Conservation (phyloP, 768 basidiomycete species). For the Boletus edulis region DNA sequence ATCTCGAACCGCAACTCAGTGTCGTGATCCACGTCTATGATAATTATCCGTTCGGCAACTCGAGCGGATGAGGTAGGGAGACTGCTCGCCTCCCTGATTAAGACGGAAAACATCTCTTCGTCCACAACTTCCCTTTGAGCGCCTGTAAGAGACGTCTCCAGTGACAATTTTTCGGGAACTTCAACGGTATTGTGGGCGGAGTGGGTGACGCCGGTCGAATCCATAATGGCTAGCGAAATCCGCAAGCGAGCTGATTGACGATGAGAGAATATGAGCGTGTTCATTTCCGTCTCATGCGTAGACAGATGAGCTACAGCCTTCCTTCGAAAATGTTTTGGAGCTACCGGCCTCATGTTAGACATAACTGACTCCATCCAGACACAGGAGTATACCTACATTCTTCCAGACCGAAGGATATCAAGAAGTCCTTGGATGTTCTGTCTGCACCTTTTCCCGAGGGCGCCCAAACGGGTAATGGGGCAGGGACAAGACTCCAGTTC, state of each 20-base stretch:
- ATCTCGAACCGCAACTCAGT: slow-evolving; percentile 72
- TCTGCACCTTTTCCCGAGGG: slow-evolving; percentile 75
- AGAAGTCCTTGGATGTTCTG: slow-evolving; percentile 76
- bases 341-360: slow-evolving; percentile 37
- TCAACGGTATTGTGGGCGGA: slow-evolving; percentile 38
- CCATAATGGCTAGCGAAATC: slow-evolving; percentile 47
- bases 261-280: slow-evolving; percentile 57
- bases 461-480: slow-evolving; percentile 70
- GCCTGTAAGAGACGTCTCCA: slow-evolving; percentile 51
- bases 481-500: slow-evolving; percentile 81
- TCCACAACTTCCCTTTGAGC: slow-evolving; percentile 76
- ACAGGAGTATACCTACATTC: slow-evolving; percentile 56
- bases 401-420: slow-evolving; percentile 78
- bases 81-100: slow-evolving; percentile 74
- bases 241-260: slow-evolving; percentile 63
- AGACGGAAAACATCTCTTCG: slow-evolving; percentile 72
- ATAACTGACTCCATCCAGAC: not conserved
- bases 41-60: slow-evolving; percentile 75
- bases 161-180: slow-evolving; percentile 31
- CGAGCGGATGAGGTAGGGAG: slow-evolving; percentile 74
- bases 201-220: slow-evolving; percentile 31
- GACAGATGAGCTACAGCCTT: slow-evolving; percentile 70
- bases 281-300: slow-evolving; percentile 41
- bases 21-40: slow-evolving; percentile 72
- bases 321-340: slow-evolving; percentile 59